A percentile compares a stretch with the other conserved stretches of the same genome.
Evolutionary conservation across 1,139 yeast genomes (phyloP).

Genomic region (Scheffersomyces lignicola): DNA sequence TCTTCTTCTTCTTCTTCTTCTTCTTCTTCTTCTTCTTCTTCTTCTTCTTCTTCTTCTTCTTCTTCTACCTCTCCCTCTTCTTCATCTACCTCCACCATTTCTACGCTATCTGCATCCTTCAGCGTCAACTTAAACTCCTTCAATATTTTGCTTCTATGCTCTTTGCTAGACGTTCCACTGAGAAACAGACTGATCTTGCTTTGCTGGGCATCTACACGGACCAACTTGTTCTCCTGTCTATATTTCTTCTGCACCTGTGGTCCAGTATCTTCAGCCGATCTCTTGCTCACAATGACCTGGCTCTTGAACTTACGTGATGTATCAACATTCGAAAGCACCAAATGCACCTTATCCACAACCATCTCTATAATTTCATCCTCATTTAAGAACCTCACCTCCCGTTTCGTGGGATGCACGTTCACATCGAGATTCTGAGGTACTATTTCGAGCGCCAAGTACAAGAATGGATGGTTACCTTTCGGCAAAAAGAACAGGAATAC

Average conservation of each 20-base stretch:
- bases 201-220: slow-evolving; percentile 65
- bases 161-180: background rate
- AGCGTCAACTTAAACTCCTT: no score
- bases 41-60: slow-evolving; percentile 1
- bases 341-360: slow-evolving; percentile 53
- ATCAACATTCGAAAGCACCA: slow-evolving; percentile 58
- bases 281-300: slow-evolving; percentile 48
- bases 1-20: slow-evolving; percentile 5
- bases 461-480: slow-evolving; percentile 76
- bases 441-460: slow-evolving; percentile 68
- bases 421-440: slow-evolving; percentile 79
- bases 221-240: slow-evolving; percentile 63
- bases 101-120: background rate
- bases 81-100: background rate
- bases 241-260: slow-evolving; percentile 24
- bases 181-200: slow-evolving; percentile 18
- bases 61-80: slow-evolving; percentile 1
- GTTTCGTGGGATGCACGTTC: slow-evolving; percentile 92
- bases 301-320: slow-evolving; percentile 68
- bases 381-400: slow-evolving; percentile 82
- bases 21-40: slow-evolving; percentile 5
- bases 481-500: slow-evolving; percentile 72
- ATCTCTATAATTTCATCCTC: slow-evolving; percentile 83
- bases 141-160: background rate
- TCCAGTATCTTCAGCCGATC: slow-evolving; percentile 18